Conservation (phyloP, 164 flowering plant species). For the Pachysandra terminalis region DNA sequence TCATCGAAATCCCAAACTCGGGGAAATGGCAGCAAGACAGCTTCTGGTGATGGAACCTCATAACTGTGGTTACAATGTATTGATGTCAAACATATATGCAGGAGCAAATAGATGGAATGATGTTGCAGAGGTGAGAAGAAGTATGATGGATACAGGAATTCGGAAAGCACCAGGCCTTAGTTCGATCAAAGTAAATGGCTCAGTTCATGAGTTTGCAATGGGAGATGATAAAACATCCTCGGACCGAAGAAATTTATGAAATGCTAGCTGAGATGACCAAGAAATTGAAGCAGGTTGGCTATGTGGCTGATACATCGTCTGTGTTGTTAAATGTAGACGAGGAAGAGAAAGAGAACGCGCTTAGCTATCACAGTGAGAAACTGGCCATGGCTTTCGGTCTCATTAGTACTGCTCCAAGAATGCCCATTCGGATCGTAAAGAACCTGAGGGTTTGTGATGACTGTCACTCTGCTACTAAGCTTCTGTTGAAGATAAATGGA, state of each 20-base stretch:
- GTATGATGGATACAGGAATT: slow-evolving; percentile 34
- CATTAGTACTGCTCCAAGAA: slow-evolving; percentile 35
- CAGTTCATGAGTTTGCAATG: slow-evolving; percentile 38
- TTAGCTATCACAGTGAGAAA: slow-evolving; percentile 48
- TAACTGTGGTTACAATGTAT: slow-evolving; percentile 43
- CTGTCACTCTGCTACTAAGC: slow-evolving; percentile 36
- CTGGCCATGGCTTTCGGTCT: slow-evolving; percentile 53
- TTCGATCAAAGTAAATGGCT: slow-evolving; percentile 41
- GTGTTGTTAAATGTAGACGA: slow-evolving; percentile 42
- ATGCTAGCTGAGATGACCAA: slow-evolving; percentile 42
- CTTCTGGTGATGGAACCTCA: slow-evolving; percentile 42
- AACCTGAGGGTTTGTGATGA: slow-evolving; percentile 44
- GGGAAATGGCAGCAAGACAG: slow-evolving; percentile 36
- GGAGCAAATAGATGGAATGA: slow-evolving; percentile 49
- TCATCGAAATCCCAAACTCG: slow-evolving; percentile 39
- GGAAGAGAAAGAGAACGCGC: slow-evolving; percentile 52
- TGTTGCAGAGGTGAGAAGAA: slow-evolving; percentile 37
- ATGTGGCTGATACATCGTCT: slow-evolving; percentile 31
- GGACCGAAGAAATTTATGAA: slow-evolving; percentile 20
- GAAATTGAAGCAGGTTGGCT: slow-evolving; percentile 39
- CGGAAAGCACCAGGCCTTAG: slow-evolving; percentile 49
- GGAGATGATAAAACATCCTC: slow-evolving; percentile 40
- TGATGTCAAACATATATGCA: slow-evolving; percentile 53
- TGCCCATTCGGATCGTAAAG: slow-evolving; percentile 42
- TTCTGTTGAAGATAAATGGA: slow-evolving; percentile 38